Evolutionary conservation across 2,329 filamentous ascomycete species (phyloP), one percentile per base, ranked within the genome.

Genomic region (Xylariaceae sp.): DNA sequence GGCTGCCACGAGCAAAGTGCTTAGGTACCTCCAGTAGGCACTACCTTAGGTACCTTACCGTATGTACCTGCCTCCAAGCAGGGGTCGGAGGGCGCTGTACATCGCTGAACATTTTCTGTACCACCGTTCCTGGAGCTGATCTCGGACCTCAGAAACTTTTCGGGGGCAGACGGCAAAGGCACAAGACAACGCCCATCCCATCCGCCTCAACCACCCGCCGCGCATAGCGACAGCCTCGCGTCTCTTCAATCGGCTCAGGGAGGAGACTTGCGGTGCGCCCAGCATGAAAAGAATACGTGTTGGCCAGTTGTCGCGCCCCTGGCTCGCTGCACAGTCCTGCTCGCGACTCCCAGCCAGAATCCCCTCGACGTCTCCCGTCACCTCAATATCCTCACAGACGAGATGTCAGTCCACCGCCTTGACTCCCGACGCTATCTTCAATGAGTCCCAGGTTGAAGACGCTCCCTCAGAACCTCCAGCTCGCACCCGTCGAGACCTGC

Each of bases 231-330:
- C 53, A 55, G 49, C 48, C 55, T 54, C 57, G 59, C 57, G 61
- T 60, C 60, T 59, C 63, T 56, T 50, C 51, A 49, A 17, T 51
- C 17, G 40, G 44, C 55, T 54, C 42, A 62, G 65, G 63, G 59
- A 59, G 59, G 61, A 62, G 56, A 57, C 50, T 56, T 54, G 55
- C 51, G 49, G 53, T 48, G 49, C 50, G 48, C 41, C 38, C 19
- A 60, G 65, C 63, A 84, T 85, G 81, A 83, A 83, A 76, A 80
- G 80, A 72, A 74, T 86, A 78, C 75, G 79, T 63, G 66, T 83
- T 65, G 76, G 80, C 62, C 75, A 77, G 74, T 80, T 81, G 75
- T 78, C 81, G 66, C 74, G 76, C 67, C 83, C 82, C 75, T 74
- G 81, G 74, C 77, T 84, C 67, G 74, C 62, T 45, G 51, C 58